Base-by-base conservation (phyloP, 148 eudicot genomes). In the Silene latifolia region DNA sequence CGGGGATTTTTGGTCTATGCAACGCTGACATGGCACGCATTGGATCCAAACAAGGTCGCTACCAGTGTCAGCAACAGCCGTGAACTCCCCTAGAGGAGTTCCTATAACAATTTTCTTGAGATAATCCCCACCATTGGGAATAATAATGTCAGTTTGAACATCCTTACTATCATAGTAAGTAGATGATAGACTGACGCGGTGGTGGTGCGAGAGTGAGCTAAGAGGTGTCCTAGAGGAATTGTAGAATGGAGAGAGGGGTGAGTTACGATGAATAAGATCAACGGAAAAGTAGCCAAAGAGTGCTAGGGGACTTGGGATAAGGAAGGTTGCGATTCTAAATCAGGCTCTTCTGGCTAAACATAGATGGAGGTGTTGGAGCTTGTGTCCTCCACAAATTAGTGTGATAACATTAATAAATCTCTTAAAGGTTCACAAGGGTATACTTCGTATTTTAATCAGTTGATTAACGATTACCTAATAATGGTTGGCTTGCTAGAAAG, bases 1-100 rank as follows among this genome's bases (percentile, higher is more conserved):
- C 17, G 74, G 72, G 3, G 62, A 62, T 14, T 76, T 61, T 7
- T 79, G 77, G 18, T 35, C 66, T 21, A 79, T 42, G 63, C 85
- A 82, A 17, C 29, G 61, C 56, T 60, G 12, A 69, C 85, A 82
- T 1, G 82, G 85, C 7, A 74, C 8, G 72, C 85, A 79, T 21
- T 79, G 82, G 42, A 82, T 46, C 85, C 85, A 82, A 1, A 76
- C 59, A 7, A 82, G 82, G 67, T 82, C 77, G 8, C 82, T 82
- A 9, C 85, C 85, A 0, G 78, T 82, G 82, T 82, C 85, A 39
- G 63, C 82, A 4, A 76, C 64, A 15, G 78, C 78, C 4, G 54
- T 65, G 68, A 72, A 53, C 48, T 79, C 80, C 4, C 72, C 72
- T 6, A 80, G 77, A 63, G 85, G 85, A 60, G 77, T 76, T 2